Conservation (phyloP, 2,329 filamentous ascomycete genomes). For the Penicillium sp. region DNA sequence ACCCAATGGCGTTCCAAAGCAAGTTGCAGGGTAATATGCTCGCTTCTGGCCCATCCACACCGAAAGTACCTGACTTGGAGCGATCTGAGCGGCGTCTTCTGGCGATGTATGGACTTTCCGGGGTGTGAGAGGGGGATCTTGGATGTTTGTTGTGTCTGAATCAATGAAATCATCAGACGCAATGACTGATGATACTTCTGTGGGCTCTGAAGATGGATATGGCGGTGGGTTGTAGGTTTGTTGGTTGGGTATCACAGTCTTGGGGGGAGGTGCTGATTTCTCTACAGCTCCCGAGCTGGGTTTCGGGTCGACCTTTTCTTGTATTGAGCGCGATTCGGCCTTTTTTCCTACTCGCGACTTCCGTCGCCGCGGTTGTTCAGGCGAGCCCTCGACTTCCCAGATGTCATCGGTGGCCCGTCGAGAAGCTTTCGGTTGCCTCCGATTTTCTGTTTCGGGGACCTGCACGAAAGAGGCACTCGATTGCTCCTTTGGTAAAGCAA, state of each 20-base stretch:
- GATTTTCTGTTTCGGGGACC: conserved; percentile 18
- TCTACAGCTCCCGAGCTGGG: conserved; percentile 8
- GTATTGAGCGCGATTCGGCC: conserved; percentile 7
- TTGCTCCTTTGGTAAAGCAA: conserved; percentile 11
- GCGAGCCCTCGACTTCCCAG: conserved; percentile 40
- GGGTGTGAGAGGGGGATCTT: conserved; percentile 16
- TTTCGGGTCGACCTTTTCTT: conserved; percentile 3
- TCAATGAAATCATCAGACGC: conserved; percentile 12
- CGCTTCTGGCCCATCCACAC: conserved; percentile 58
- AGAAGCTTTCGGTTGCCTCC: conserved; percentile 24
- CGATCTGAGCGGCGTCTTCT: conserved; percentile 30
- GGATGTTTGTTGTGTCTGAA: conserved; percentile 11
- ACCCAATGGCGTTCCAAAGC: conserved; percentile 48
- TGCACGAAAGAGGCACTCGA: conserved; percentile 15
- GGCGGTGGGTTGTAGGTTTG: conserved; percentile 2
- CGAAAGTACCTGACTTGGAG: conserved; percentile 59
- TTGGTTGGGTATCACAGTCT: conserved; percentile 9
- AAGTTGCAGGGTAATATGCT: conserved; percentile 63
- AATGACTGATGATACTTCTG: conserved; percentile 9
- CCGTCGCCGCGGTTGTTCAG: conserved; percentile 26
- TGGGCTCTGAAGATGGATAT: conserved; percentile 17
- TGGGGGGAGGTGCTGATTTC: conserved; percentile 1
- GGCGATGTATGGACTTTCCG: conserved; percentile 6
- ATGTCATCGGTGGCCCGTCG: conserved; percentile 28
- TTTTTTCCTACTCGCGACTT: conserved; percentile 14